Evolutionary conservation across 108 stramenopile genomes (phyloP), one percentile per base, ranked within the genome.

Genomic region (Asterionellopsis glacialis): DNA sequence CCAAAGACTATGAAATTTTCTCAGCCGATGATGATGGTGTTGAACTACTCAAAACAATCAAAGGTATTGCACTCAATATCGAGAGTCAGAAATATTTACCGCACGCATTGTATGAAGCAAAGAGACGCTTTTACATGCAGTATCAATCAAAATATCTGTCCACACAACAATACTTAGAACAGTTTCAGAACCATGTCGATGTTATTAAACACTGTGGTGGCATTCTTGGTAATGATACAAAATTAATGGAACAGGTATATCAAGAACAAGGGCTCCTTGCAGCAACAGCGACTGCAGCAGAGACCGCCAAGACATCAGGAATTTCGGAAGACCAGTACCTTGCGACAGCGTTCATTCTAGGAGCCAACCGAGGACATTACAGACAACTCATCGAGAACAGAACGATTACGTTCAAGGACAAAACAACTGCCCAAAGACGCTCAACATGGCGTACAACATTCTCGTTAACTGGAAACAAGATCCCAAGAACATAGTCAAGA

Each of bases 351-450:
- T 61, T 75, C 68, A 1, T 75, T 0, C 27, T 25, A 0, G 55
- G 63, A 11, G 18, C 63, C 0, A 64, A 69, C 64, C 27, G 51
- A 3, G 27, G 42, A 1, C 48, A 57, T 10, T 75, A 69, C 42
- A 52, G 45, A 23, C 14, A 6, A 25, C 74, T 65, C 9, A 50
- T 65, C 9, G 48, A 65, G 1, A 48, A 59, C 4, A 51, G 13
- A 73, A 66, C 19, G 41, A 67, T 11, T 57, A 47, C 55, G 0
- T 24, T 11, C 4, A 42, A 1, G 70, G 70, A 22, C 38, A 60
- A 11, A 43, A 76, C 60, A n/a, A 56, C 0, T 76, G 67, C 60
- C 75, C 75, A 4, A 54, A 33, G 42, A 66, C 42, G 11, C 1
- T 76, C n/a, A 23, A n/a, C n/a, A n/a, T n/a, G n/a, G n/a, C n/a